A percentile compares a stretch with the other conserved stretches of the same genome.
Evolutionary conservation across 2,329 filamentous ascomycete genomes (phyloP).

Genomic region (Cordyceps tenuipes): DNA sequence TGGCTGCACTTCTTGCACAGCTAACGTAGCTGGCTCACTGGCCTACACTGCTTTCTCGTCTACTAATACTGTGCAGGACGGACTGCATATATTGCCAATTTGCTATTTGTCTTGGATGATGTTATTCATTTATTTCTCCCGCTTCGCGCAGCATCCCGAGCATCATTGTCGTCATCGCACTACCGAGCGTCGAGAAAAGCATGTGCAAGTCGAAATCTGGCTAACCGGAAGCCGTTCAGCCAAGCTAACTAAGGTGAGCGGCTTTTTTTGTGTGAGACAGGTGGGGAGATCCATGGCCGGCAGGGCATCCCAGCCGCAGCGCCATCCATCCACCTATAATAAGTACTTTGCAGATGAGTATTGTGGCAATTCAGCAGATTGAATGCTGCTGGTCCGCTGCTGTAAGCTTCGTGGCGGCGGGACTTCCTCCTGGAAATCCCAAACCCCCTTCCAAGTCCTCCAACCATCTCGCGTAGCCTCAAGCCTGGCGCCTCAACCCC

Average conservation of each 20-base stretch:
- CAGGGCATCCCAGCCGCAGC: neutral
- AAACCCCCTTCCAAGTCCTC: neutral
- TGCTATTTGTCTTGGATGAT: neutral
- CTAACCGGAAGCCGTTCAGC: neutral
- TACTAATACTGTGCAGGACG: too few species aligned
- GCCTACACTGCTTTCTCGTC: too few species aligned
- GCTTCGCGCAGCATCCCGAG: neutral
- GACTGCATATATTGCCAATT: neutral
- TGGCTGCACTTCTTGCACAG: neutral
- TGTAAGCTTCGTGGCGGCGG: slow-evolving; percentile 3
- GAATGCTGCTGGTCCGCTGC: neutral
- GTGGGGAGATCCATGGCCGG: neutral
- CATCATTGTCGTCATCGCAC: neutral
- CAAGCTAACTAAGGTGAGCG: neutral
- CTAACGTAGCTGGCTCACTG: too few species aligned
- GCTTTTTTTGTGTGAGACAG: neutral
- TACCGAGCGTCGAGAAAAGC: neutral
- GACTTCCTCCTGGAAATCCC: slow-evolving; percentile 3
- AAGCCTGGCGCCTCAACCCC: neutral
- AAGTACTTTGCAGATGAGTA: neutral
- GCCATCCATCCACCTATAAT: neutral
- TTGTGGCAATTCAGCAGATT: neutral
- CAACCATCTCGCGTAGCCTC: neutral
- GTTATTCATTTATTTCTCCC: neutral
- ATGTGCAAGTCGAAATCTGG: slow-evolving; percentile 7